Evolutionary conservation across 129 eudicot species (phyloP).

Genomic region (Pseudognaphalium luteoalbum): DNA sequence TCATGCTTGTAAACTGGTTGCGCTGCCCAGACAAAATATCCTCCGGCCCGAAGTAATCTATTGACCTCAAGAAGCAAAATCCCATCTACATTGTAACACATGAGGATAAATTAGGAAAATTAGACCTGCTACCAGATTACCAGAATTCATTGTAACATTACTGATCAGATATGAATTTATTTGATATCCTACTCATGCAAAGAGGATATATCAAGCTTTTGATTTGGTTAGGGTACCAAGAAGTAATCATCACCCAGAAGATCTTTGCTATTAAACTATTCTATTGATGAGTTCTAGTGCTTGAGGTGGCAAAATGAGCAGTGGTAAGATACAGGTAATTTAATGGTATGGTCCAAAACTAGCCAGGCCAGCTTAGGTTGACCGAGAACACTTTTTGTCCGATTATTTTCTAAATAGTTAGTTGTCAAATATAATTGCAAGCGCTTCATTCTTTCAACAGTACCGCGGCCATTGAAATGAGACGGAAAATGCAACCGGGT

Average conservation of each 20-base stretch:
- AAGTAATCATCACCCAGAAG: not conserved
- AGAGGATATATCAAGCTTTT: not conserved
- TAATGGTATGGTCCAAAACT: not conserved
- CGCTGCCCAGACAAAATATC: constrained; percentile 98
- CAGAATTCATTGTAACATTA: too few species aligned
- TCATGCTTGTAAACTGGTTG: constrained; percentile 98
- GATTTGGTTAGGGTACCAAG: not conserved
- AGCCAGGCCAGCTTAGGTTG: not conserved
- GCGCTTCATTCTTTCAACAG: not conserved
- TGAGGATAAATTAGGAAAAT: constrained; percentile 10
- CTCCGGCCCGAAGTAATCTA: constrained; percentile 87
- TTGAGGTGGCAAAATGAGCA: not conserved
- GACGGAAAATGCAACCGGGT: not conserved
- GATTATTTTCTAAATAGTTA: not conserved
- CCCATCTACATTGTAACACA: constrained; percentile 55
- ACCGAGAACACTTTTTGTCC: not conserved
- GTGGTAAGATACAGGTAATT: not conserved
- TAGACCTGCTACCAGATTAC: not conserved
- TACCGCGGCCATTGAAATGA: not conserved
- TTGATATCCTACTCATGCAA: not conserved
- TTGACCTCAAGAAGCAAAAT: constrained; percentile 94
- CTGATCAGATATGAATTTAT: not conserved
- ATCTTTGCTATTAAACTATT: not conserved
- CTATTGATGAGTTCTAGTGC: not conserved
- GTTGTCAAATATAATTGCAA: not conserved